Percentiles rank a stretch among this genome's conserved stretches.
Conservation (phyloP, 257 asterid genomes). For the Solanum piurae region DNA sequence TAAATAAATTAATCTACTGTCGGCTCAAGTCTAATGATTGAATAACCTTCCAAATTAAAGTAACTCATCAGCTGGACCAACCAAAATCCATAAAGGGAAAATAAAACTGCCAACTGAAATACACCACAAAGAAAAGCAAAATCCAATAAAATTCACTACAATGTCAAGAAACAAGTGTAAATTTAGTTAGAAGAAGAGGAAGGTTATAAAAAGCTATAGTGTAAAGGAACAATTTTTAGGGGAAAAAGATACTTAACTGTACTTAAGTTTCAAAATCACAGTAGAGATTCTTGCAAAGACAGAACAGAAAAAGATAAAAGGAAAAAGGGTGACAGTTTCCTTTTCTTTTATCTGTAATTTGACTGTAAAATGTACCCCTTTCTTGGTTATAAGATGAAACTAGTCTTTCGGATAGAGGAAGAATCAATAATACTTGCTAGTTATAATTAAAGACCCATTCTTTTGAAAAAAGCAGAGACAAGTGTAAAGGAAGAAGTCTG, state of each 20-base stretch:
- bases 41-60: not conserved
- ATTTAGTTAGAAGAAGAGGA: not conserved
- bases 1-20: not conserved
- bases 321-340: not conserved
- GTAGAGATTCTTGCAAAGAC: slow-evolving; percentile 1
- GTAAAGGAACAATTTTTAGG: not conserved
- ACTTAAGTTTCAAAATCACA: not conserved
- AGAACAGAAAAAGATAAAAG: not conserved
- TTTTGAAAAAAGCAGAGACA: slow-evolving; percentile 6
- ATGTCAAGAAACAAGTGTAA: not conserved
- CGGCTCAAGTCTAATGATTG: not conserved
- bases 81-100: not conserved
- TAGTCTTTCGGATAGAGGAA: not conserved
- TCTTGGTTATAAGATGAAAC: not conserved
- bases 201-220: not conserved
- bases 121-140: not conserved
- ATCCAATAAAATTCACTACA: not conserved
- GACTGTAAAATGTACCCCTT: not conserved
- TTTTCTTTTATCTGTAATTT: not conserved
- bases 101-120: not conserved
- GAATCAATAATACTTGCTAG: not conserved
- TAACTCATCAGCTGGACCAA: not conserved
- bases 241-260: not conserved
- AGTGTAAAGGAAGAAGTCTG: slow-evolving; percentile 38
- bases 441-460: not conserved